phyloP scores from a whole-genome alignment of 2,329 filamentous ascomycete genomes.

The Emydomyces testavorans region DNA sequence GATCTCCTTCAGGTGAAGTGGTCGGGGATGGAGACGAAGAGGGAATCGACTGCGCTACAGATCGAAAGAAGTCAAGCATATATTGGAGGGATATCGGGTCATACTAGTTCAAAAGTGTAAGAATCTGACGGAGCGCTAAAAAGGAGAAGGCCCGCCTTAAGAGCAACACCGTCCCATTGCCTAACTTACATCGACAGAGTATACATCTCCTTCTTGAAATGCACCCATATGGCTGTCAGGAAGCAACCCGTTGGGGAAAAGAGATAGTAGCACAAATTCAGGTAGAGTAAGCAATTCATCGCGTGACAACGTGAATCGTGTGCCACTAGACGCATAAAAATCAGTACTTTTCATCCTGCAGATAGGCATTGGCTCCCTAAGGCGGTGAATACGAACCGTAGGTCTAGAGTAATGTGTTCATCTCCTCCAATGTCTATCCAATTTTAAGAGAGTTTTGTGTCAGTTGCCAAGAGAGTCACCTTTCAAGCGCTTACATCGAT shows the following conservation, averaged over 20 bases:
- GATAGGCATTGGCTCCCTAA: background rate
- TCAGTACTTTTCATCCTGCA: background rate
- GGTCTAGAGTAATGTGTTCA: constrained; percentile 88
- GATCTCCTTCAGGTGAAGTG: constrained; percentile 48
- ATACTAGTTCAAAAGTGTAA: constrained; percentile 52
- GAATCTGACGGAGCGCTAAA: background rate
- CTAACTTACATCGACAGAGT: constrained; percentile 88
- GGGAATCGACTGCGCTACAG: constrained; percentile 83
- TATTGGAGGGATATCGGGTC: constrained; percentile 93
- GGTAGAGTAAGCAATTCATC: constrained; percentile 92
- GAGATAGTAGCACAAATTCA: constrained; percentile 92
- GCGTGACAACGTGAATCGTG: constrained; percentile 81
- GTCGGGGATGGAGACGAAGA: constrained; percentile 56
- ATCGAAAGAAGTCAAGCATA: constrained; percentile 97
- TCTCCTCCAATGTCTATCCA: constrained; percentile 44
- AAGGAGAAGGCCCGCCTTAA: background rate
- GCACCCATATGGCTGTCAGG: constrained; percentile 93
- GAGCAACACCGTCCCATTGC: background rate
- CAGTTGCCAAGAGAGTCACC: background rate
- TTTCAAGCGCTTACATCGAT: background rate
- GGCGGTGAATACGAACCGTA: constrained; percentile 52
- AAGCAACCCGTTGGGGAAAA: constrained; percentile 96
- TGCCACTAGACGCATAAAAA: constrained; percentile 51
- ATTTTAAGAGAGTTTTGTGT: constrained; percentile 1
- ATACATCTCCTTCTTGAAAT: constrained; percentile 83